Conservation (phyloP, 345 rosid genomes). For the Gossypium herbaceum region DNA sequence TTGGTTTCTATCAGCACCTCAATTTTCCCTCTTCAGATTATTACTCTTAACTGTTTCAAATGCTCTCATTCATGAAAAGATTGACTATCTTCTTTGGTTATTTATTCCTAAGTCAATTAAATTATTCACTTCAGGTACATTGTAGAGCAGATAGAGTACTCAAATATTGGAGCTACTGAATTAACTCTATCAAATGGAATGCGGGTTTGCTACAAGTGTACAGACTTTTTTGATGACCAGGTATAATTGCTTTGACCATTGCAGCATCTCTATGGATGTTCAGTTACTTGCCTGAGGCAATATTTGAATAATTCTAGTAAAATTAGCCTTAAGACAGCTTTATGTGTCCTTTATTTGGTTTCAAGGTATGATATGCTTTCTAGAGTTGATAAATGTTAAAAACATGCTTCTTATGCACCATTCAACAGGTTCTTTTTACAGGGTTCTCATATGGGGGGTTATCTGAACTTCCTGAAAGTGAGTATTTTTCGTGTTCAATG, state of each 20-base stretch:
- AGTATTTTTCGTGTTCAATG: constrained; percentile 84
- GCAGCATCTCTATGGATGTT: not conserved
- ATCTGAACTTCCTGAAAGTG: constrained; percentile 81
- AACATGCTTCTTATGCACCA: constrained; percentile 7
- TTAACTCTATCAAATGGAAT: constrained; percentile 80
- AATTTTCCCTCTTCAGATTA: not conserved
- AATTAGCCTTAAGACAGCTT: constrained; percentile 3
- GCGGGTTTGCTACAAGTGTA: constrained; percentile 76
- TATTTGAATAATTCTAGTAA: constrained; percentile 3
- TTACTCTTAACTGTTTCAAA: not conserved
- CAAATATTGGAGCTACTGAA: constrained; percentile 81
- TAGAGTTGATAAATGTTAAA: not conserved
- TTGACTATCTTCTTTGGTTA: not conserved
- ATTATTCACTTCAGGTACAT: constrained; percentile 46
- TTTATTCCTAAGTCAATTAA: not conserved
- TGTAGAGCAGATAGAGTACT: constrained; percentile 50
- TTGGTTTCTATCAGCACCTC: not conserved
- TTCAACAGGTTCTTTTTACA: constrained; percentile 73
- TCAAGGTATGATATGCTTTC: not conserved
- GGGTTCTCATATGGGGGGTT: constrained; percentile 96
- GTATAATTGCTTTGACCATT: constrained; percentile 29
- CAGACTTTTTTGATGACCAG: constrained; percentile 93
- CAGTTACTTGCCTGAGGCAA: not conserved
- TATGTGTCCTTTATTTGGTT: not conserved
- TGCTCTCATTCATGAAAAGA: not conserved